Evolutionary conservation across 2,329 filamentous ascomycete species (phyloP), one percentile per base, ranked within the genome.

Genomic region (Penicillium expansum): DNA sequence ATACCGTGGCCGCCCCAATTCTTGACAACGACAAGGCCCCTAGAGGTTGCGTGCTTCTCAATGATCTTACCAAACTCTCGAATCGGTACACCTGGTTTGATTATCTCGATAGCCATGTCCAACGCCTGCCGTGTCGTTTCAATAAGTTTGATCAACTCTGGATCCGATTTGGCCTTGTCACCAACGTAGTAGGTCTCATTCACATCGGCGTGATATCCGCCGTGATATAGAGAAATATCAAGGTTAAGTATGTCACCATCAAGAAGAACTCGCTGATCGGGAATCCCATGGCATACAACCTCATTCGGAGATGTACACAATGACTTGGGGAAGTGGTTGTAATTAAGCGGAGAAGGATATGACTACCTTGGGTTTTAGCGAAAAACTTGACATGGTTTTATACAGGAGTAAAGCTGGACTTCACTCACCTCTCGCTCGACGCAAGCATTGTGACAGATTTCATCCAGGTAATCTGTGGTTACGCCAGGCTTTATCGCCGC

Each of bases 121-220:
- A 97, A 79, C 68, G 88, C 93, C 72, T 95, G 87, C 60, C 92
- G 84, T 13, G 92, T 87, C 6, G 91, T 85, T 77, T 97, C 92
- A 1, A 94, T 88, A 0, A 97, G 88, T 41, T 90, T 84, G 27
- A 96, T 89, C 6, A 88, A 85, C 64, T 96, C 91, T 1, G 90
- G 85, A 66, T 96, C 86, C 5, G 88, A 86, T 71, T 85, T 83
- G 43, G 92, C 89, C 67, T 86, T 88, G 64, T 92, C 87, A 48
- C 92, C 92, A 35, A 97, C 87, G 72, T 97, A 97, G 77, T 96
- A 97, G 5, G 92, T 97, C 79, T 96, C 92, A 77, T 97, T 97
- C 50, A 97, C 77, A 71, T 97, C 92, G 56, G 90, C 90, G 71
- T 97, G 92, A 76, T 92, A 96, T 49, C 92, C 92, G 51, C 86